These are phyloP conservation scores for Hypsizygus ulmarius DNA, from an alignment of 1,284 basidiomycete genomes.

Conservation along the genomic window DNA sequence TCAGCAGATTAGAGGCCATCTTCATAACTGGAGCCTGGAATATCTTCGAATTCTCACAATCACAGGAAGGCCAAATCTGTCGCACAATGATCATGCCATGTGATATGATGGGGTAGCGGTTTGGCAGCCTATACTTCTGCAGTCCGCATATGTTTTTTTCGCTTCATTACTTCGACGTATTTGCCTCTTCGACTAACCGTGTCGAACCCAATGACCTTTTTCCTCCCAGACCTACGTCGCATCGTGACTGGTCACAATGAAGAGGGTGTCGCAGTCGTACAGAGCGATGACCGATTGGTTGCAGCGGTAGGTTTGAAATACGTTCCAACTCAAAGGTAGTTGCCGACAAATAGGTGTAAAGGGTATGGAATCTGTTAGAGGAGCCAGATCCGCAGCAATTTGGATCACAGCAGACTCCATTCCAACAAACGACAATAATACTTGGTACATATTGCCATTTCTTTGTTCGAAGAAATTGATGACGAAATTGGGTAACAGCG, in stretches of 20 bases:
- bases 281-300: conserved; percentile 29
- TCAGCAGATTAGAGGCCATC: not conserved
- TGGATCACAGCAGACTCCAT: conserved; percentile 50
- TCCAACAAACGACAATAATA: conserved; percentile 56
- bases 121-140: not conserved
- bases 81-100: conserved; percentile 5
- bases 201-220: conserved; percentile 14
- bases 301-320: conserved; percentile 23
- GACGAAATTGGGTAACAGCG: conserved; percentile 29
- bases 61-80: conserved; percentile 6
- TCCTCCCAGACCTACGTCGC: conserved; percentile 35
- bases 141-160: conserved; percentile 1
- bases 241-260: conserved; percentile 50
- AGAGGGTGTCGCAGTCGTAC: conserved; percentile 30
- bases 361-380: conserved; percentile 31
- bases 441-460: conserved; percentile 28
- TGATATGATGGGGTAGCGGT: conserved; percentile 10
- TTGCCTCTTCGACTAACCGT: conserved; percentile 1
- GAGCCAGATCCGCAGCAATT: conserved; percentile 34
- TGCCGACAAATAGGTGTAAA: conserved; percentile 13
- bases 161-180: not conserved
- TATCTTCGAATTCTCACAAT: not conserved
- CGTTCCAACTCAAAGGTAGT: conserved; percentile 1
- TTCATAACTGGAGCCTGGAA: not conserved
- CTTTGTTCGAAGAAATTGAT: conserved; percentile 1